phyloP scores from a whole-genome alignment of 768 basidiomycete species.

The Galerina marginata region DNA sequence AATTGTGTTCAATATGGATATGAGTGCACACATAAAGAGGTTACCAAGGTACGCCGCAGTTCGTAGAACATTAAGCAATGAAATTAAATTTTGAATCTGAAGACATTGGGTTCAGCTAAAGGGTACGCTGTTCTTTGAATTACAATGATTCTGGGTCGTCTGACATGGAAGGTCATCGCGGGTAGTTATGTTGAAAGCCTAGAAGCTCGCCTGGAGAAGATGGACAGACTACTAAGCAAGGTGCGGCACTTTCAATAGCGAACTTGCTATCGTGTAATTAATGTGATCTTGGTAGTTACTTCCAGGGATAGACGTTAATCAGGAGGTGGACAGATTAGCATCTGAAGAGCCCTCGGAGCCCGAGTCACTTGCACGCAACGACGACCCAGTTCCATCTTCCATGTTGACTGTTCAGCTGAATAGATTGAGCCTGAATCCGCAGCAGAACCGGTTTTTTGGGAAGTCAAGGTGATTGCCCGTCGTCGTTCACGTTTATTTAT shows the following conservation, averaged over 20 bases:
- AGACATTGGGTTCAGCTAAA: conserved; percentile 68
- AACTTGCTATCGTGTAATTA: background rate
- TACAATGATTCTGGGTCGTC: conserved; percentile 36
- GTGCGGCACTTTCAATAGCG: conserved; percentile 34
- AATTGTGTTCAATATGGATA: conserved; percentile 64
- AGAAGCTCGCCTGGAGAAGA: conserved; percentile 65
- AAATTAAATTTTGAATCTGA: background rate
- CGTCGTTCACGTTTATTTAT: background rate
- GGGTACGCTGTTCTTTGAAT: conserved; percentile 43
- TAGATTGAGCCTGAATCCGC: conserved; percentile 43
- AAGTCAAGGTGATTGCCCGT: conserved; percentile 42
- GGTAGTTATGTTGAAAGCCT: conserved; percentile 65
- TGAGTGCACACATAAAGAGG: conserved; percentile 73
- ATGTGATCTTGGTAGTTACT: conserved; percentile 29
- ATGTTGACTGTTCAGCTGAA: conserved; percentile 38
- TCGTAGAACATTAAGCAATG: background rate
- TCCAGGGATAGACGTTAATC: conserved; percentile 67
- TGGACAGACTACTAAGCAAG: conserved; percentile 64
- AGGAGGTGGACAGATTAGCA: conserved; percentile 53
- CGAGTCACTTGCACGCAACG: conserved; percentile 37
- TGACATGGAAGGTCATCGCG: too few species aligned
- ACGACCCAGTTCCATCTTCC: conserved; percentile 34
- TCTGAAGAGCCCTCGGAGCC: conserved; percentile 44
- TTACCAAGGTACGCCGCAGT: conserved; percentile 58
- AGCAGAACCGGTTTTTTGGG: conserved; percentile 51